A percentile compares a stretch with the other conserved stretches of the same genome.
Conservation (phyloP, 1,284 basidiomycete genomes). For the Dichomitus squalens region DNA sequence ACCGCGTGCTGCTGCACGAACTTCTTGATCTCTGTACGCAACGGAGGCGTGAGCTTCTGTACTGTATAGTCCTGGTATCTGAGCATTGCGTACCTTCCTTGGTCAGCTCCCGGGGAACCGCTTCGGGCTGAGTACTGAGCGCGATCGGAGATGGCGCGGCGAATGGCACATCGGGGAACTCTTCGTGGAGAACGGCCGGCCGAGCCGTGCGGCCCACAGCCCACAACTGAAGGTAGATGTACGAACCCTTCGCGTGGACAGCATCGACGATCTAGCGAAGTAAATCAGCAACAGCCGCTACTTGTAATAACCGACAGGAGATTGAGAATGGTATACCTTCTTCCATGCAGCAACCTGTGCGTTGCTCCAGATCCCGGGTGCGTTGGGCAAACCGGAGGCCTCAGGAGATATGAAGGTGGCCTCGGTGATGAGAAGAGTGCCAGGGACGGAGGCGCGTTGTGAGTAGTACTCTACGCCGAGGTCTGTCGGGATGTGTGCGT, state of each 20-base stretch:
- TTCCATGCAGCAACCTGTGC: slow-evolving; percentile 52
- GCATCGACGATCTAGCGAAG: neutral
- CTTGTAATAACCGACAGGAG: neutral
- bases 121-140: slow-evolving; percentile 7
- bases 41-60: neutral
- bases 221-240: slow-evolving; percentile 50
- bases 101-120: slow-evolving; percentile 25
- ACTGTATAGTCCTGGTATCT: neutral
- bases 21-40: slow-evolving; percentile 42
- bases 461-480: slow-evolving; percentile 47
- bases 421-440: slow-evolving; percentile 53
- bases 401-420: slow-evolving; percentile 45
- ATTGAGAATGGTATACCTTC: slow-evolving; percentile 29
- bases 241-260: slow-evolving; percentile 2
- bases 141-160: slow-evolving; percentile 41
- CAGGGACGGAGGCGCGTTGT: slow-evolving; percentile 46
- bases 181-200: slow-evolving; percentile 30
- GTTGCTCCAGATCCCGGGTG: slow-evolving; percentile 46
- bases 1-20: slow-evolving; percentile 38
- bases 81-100: neutral
- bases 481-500: slow-evolving; percentile 29
- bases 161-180: slow-evolving; percentile 24
- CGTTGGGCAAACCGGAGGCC: slow-evolving; percentile 38
- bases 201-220: slow-evolving; percentile 43
- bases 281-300: neutral